These are phyloP conservation scores for Magnaporthiopsis poae DNA, from an alignment of 2,329 filamentous ascomycete genomes.

Conservation along the genomic window DNA sequence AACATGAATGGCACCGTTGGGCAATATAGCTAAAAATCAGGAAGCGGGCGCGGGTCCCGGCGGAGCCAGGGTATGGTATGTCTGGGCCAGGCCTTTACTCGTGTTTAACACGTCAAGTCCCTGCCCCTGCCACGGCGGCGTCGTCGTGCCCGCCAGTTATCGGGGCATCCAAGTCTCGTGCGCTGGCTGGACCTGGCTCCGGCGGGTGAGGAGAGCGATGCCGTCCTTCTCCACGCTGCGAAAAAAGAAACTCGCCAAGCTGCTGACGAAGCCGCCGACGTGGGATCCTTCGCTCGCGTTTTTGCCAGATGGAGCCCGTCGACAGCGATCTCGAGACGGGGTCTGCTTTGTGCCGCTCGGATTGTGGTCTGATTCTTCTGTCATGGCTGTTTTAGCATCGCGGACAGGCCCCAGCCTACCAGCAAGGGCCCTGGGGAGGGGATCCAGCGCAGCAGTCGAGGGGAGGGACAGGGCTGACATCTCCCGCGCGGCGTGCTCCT, in stretches of 20 bases:
- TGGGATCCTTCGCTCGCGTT: neutral
- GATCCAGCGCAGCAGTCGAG: neutral
- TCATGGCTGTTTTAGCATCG: constrained; percentile 14
- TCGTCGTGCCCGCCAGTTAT: neutral
- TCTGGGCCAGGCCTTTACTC: neutral
- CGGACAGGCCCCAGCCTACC: neutral
- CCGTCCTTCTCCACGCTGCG: neutral
- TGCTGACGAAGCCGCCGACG: neutral
- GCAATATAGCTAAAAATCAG: neutral
- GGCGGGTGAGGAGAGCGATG: neutral
- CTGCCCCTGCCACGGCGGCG: neutral
- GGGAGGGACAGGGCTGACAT: neutral
- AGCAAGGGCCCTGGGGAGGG: neutral
- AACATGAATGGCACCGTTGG: neutral
- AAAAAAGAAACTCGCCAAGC: constrained; percentile 2
- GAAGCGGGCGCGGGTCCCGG: neutral
- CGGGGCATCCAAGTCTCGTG: too few relatives aligned
- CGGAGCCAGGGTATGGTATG: too few relatives aligned
- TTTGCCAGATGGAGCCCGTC: constrained; percentile 6
- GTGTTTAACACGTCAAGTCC: neutral
- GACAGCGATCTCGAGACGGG: constrained; percentile 6
- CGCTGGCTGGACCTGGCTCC: neutral
- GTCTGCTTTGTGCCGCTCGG: constrained; percentile 4
- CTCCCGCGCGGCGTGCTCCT: neutral
- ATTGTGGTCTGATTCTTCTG: constrained; percentile 15